A percentile compares a stretch with the other conserved stretches of the same genome.
phyloP scores from a whole-genome alignment of 2,329 filamentous ascomycete genomes.

The Mycosphaerella sp. region DNA sequence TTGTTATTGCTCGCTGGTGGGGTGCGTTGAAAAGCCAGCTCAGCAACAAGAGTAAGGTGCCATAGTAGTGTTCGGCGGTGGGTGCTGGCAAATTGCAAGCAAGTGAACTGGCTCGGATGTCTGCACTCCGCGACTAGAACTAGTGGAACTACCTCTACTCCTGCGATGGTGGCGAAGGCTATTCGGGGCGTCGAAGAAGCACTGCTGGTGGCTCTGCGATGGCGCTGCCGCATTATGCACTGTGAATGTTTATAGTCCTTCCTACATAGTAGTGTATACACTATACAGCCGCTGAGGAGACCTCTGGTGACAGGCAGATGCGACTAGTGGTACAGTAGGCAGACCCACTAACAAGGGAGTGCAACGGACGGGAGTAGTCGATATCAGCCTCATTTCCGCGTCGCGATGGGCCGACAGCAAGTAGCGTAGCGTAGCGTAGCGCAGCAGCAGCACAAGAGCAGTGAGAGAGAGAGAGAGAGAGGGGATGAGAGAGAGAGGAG shows the following conservation, averaged over 20 bases:
- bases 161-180: slow-evolving; percentile 1
- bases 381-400: neutral
- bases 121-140: slow-evolving; percentile 2
- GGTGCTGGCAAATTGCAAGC: neutral
- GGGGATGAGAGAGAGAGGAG: neutral
- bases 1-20: neutral
- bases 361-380: no score
- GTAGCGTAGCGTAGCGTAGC: no score
- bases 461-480: neutral
- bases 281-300: neutral
- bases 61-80: neutral
- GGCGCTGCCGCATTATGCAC: neutral
- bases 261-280: no score
- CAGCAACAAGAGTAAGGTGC: neutral
- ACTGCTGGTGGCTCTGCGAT: neutral
- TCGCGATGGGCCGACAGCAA: neutral
- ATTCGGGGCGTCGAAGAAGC: neutral
- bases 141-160: neutral
- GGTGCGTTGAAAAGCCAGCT: neutral
- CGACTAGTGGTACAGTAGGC: neutral
- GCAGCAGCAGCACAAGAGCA: no score
- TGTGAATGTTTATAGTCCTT: no score
- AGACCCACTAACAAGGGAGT: neutral
- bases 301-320: neutral
- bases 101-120: slow-evolving; percentile 1